Conservation (phyloP, 768 basidiomycete species). For the Lactarius evosmus region DNA sequence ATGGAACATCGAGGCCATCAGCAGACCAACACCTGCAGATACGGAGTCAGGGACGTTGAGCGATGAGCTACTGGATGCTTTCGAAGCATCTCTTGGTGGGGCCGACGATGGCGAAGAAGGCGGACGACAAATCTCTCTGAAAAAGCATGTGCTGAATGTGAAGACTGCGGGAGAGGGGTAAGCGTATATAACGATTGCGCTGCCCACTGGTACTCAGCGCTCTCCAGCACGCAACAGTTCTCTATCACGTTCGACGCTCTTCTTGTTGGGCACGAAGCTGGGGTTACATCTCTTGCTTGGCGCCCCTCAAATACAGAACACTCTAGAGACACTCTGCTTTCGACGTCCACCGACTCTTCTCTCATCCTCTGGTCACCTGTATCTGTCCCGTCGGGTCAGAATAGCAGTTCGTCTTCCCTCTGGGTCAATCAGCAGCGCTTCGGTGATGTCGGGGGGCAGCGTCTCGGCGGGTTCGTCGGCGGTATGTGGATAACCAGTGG, state of each 20-base stretch:
- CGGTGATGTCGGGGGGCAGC: slow-evolving; percentile 89
- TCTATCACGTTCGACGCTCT: slow-evolving; percentile 91
- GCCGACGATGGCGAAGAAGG: slow-evolving; percentile 73
- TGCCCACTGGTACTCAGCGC: slow-evolving; percentile 7
- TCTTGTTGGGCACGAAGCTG: slow-evolving; percentile 93
- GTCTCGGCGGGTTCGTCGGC: slow-evolving; percentile 90
- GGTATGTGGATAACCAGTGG: slow-evolving; percentile 73
- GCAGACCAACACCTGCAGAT: slow-evolving; percentile 30
- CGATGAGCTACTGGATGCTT: slow-evolving; percentile 82
- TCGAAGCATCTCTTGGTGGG: slow-evolving; percentile 77
- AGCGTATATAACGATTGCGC: not conserved
- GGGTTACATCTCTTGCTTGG: slow-evolving; percentile 88
- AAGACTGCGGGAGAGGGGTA: slow-evolving; percentile 46
- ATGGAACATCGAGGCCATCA: slow-evolving; percentile 74
- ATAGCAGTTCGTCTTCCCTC: slow-evolving; percentile 52
- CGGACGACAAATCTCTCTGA: slow-evolving; percentile 83
- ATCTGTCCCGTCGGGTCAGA: slow-evolving; percentile 39
- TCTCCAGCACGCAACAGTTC: slow-evolving; percentile 48
- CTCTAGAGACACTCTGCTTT: slow-evolving; percentile 60
- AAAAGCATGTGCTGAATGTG: slow-evolving; percentile 73
- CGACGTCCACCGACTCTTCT: slow-evolving; percentile 93
- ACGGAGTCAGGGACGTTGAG: slow-evolving; percentile 37
- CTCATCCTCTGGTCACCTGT: slow-evolving; percentile 93
- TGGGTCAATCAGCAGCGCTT: slow-evolving; percentile 93
- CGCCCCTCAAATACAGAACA: slow-evolving; percentile 41